Conservation (phyloP, 2,329 filamentous ascomycete species). For the Mycosphaerelloides madeirae region DNA sequence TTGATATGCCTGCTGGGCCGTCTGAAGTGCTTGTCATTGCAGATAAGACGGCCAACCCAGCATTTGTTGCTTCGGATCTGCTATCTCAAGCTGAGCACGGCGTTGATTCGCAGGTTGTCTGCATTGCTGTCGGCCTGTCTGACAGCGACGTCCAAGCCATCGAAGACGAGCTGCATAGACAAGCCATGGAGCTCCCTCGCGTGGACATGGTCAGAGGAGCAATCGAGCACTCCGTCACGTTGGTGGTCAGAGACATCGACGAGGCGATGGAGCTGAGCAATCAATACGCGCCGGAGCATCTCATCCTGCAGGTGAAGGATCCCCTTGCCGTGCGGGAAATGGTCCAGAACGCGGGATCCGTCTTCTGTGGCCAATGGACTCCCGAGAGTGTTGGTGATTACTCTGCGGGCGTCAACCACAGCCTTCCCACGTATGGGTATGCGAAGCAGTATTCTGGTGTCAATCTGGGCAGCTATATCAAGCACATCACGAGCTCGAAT, state of each 20-base stretch:
- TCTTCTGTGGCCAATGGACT: constrained; percentile 94
- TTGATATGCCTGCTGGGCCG: constrained; percentile 97
- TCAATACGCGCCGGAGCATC: constrained; percentile 89
- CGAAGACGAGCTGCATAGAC: constrained; percentile 82
- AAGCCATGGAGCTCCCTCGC: constrained; percentile 80
- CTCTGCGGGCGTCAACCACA: constrained; percentile 96
- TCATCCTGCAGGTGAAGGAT: constrained; percentile 83
- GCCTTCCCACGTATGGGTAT: constrained; percentile 92
- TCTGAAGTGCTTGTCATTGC: constrained; percentile 96
- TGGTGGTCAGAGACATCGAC: constrained; percentile 68
- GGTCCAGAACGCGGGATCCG: constrained; percentile 90
- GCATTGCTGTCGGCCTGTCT: constrained; percentile 75
- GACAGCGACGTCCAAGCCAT: constrained; percentile 73
- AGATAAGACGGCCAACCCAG: constrained; percentile 80
- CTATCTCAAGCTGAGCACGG: constrained; percentile 96
- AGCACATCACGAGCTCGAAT: constrained; percentile 94
- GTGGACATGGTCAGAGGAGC: constrained; percentile 89
- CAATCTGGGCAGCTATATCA: constrained; percentile 91
- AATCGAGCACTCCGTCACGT: constrained; percentile 86
- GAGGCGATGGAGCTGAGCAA: constrained; percentile 81
- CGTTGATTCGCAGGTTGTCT: constrained; percentile 88
- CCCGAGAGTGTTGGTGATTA: constrained; percentile 98
- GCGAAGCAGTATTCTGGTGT: constrained; percentile 98
- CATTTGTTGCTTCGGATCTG: constrained; percentile 91
- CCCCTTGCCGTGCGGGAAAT: constrained; percentile 68